These are phyloP conservation scores for Ophioceras dolichostomum DNA, from an alignment of 2,329 filamentous ascomycete species.

Conservation along the genomic window DNA sequence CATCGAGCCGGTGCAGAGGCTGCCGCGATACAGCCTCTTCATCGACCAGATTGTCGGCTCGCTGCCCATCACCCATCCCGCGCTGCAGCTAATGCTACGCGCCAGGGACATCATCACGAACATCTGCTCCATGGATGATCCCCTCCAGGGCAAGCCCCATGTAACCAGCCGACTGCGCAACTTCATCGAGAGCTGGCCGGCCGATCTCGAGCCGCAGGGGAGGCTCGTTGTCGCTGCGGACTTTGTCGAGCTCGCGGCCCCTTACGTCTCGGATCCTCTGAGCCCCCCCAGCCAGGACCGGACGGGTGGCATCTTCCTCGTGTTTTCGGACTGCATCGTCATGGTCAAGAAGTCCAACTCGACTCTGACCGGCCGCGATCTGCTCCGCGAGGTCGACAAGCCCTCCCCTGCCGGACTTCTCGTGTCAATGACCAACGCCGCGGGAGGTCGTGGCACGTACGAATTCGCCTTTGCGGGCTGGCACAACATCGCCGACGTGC, in stretches of 20 bases:
- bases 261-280: slow-evolving; percentile 38
- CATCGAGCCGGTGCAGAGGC: slow-evolving; percentile 89
- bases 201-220: slow-evolving; percentile 57
- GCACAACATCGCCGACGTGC: slow-evolving; percentile 55
- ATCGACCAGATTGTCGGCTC: slow-evolving; percentile 91
- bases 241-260: slow-evolving; percentile 62
- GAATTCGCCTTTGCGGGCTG: slow-evolving; percentile 69
- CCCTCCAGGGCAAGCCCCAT: slow-evolving; percentile 55
- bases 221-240: slow-evolving; percentile 74
- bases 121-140: slow-evolving; percentile 86
- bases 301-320: slow-evolving; percentile 57
- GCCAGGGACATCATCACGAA: slow-evolving; percentile 90
- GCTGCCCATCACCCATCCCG: slow-evolving; percentile 75
- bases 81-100: slow-evolving; percentile 70
- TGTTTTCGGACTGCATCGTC: slow-evolving; percentile 75
- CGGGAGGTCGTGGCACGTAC: slow-evolving; percentile 46
- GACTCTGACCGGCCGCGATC: slow-evolving; percentile 57
- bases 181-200: slow-evolving; percentile 68
- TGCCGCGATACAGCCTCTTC: slow-evolving; percentile 88
- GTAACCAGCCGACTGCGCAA: slow-evolving; percentile 62
- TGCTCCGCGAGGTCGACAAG: slow-evolving; percentile 78
- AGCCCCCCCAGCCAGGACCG: slow-evolving; percentile 20
- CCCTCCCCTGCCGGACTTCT: slow-evolving; percentile 53
- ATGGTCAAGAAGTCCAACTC: slow-evolving; percentile 53
- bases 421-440: slow-evolving; percentile 51